Evolutionary conservation across 2,329 filamentous ascomycete species (phyloP).

Genomic region (Dactylellina drechsleri): DNA sequence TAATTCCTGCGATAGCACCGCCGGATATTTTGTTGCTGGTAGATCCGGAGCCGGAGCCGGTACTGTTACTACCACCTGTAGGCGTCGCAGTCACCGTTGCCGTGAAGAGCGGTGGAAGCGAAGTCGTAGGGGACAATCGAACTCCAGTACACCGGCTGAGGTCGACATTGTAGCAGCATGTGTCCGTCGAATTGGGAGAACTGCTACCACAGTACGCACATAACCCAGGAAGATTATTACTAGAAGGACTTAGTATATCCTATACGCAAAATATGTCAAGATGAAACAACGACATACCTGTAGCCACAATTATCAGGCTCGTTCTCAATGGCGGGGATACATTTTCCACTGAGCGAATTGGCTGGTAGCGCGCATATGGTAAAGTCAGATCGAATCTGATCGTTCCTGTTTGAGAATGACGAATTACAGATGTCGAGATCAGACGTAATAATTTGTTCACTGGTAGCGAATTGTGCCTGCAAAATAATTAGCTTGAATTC

Average conservation of each 20-base stretch:
- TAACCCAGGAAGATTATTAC: slow-evolving; percentile 72
- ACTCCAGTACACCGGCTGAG: slow-evolving; percentile 78
- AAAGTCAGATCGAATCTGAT: slow-evolving; percentile 90
- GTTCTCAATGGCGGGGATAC: slow-evolving; percentile 80
- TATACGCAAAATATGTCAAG: slow-evolving; percentile 58
- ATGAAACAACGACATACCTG: slow-evolving; percentile 60
- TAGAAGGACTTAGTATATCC: slow-evolving; percentile 19
- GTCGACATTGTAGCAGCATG: slow-evolving; percentile 89
- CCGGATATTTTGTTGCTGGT: slow-evolving; percentile 69
- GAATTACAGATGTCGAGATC: slow-evolving; percentile 77
- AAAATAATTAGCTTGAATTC: slow-evolving; percentile 56
- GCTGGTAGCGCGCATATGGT: slow-evolving; percentile 85
- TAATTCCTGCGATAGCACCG: slow-evolving; percentile 91
- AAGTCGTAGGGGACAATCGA: slow-evolving; percentile 78
- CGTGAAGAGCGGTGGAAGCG: slow-evolving; percentile 73
- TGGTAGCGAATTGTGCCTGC: slow-evolving; percentile 82
- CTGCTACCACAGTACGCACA: slow-evolving; percentile 87
- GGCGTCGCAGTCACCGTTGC: slow-evolving; percentile 63
- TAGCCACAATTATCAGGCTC: slow-evolving; percentile 90
- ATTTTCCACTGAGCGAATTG: slow-evolving; percentile 77
- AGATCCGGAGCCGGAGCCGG: slow-evolving; percentile 47
- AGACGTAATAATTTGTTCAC: slow-evolving; percentile 83
- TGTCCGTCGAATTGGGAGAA: slow-evolving; percentile 90
- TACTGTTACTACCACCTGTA: slow-evolving; percentile 56
- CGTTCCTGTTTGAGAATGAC: slow-evolving; percentile 71